Base-by-base conservation (phyloP, 805 yeast genomes). In the Kuraishia ogatae region DNA sequence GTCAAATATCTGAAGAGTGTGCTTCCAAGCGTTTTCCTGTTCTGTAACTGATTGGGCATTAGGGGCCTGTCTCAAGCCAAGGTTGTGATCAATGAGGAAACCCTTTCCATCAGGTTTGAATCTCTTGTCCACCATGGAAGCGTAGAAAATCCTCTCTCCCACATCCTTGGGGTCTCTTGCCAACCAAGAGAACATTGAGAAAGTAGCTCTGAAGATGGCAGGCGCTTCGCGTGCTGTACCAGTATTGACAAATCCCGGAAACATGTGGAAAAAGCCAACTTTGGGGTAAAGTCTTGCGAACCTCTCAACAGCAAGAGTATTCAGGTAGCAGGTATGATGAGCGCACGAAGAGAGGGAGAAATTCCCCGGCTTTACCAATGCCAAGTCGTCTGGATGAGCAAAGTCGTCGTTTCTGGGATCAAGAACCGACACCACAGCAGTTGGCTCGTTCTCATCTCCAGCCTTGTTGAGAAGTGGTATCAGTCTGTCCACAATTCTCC, bases 341-440 rank as follows among this genome's bases (percentile, higher is more conserved):
- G 24, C 24, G 26, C 50, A 54, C 21, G 52, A 51, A 39, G 48
- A 20, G 46, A 58, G 24, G 15, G 61, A 49, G 54, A 53, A 65
- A 49, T 50, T 22, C 11, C 51, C 54, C 39, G 59, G 54, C n/a
- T 59, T 53, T 56, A 60, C 59, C 52, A 65, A 53, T 19, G 56
- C 67, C 54, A 65, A 53, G 54, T 65, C 67, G 29, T 64, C 61
- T 47, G 57, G 57, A 23, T 59, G 49, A 20, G 58, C 47, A 1
- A 59, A 48, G 15, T 57, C 61, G 46, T 60, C 63, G 23, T 52
- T 54, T 11, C 65, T 63, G 21, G 69, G 58, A 3, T 59, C 60
- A 26, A 65, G 55, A 1, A 65, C 66, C 7, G 63, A 53, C 29
- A 65, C 57, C 6, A 64, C 65, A 29, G 65, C 56, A 15, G 69